These are phyloP conservation scores for Psophocarpus tetragonolobus DNA, from an alignment of 306 rosid genomes.

Conservation along the genomic window DNA sequence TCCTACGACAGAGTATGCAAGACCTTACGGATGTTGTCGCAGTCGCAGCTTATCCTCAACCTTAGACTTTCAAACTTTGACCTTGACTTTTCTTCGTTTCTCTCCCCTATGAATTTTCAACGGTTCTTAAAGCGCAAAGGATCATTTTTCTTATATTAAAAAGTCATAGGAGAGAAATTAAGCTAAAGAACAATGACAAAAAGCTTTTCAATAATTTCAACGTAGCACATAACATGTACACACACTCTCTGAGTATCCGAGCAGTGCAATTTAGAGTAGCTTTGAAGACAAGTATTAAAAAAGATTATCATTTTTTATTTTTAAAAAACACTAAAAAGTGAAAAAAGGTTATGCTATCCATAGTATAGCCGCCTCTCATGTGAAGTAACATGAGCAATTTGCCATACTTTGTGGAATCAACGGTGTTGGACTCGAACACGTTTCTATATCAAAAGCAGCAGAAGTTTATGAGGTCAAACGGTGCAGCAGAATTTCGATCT, in stretches of 20 bases:
- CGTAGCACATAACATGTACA: neutral
- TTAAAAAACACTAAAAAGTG: neutral
- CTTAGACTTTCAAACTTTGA: slow-evolving; percentile 47
- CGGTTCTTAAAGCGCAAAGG: neutral
- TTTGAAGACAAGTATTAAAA: neutral
- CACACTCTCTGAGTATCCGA: neutral
- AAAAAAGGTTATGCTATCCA: neutral
- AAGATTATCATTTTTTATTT: neutral
- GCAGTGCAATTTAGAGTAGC: neutral
- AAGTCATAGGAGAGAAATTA: neutral
- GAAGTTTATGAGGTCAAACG: neutral
- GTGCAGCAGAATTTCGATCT: neutral
- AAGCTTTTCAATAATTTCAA: neutral
- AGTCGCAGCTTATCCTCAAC: slow-evolving; percentile 23
- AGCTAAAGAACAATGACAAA: neutral
- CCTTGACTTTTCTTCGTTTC: slow-evolving; percentile 32
- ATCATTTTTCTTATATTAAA: neutral
- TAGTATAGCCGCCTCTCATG: neutral
- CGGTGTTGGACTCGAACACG: neutral
- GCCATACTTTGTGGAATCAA: neutral
- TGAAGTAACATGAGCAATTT: neutral
- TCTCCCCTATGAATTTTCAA: slow-evolving; percentile 14
- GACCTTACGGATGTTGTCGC: neutral
- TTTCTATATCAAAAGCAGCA: neutral
- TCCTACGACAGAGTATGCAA: neutral